Evolutionary conservation across 2,329 filamentous ascomycete genomes (phyloP).

Genomic region (Xylariaceae sp.): DNA sequence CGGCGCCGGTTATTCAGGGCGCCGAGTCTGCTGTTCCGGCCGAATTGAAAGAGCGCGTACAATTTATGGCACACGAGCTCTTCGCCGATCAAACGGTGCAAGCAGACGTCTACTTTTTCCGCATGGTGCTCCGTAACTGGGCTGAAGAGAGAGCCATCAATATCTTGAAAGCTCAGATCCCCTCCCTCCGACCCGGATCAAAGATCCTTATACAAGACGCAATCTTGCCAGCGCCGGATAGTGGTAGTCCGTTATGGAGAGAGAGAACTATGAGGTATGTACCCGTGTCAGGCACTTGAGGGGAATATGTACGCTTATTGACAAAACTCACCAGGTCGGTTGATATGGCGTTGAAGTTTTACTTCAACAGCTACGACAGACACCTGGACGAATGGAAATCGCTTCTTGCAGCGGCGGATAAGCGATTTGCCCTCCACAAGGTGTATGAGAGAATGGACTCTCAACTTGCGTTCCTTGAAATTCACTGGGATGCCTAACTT

Average conservation of each 20-base stretch:
- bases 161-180: slow-evolving; percentile 25
- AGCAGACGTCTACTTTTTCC: slow-evolving; percentile 25
- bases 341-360: neutral
- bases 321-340: neutral
- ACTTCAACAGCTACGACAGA: neutral
- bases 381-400: slow-evolving; percentile 1
- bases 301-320: slow-evolving; percentile 6
- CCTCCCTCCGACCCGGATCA: slow-evolving; percentile 20
- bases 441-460: neutral
- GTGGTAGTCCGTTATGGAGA: slow-evolving; percentile 10
- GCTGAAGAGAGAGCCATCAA: slow-evolving; percentile 21
- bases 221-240: slow-evolving; percentile 6
- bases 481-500: neutral
- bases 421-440: neutral
- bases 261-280: slow-evolving; percentile 9
- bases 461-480: neutral
- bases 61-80: slow-evolving; percentile 23
- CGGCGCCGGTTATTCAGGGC: slow-evolving; percentile 16
- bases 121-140: slow-evolving; percentile 23
- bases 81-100: slow-evolving; percentile 22
- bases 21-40: slow-evolving; percentile 17
- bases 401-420: neutral
- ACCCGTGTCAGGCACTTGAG: slow-evolving; percentile 1
- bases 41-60: slow-evolving; percentile 21
- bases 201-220: slow-evolving; percentile 25